A percentile compares a stretch with the other conserved stretches of the same genome.
Evolutionary conservation across 805 yeast genomes (phyloP).

Genomic region (Saccharomyces cerevisiae): DNA sequence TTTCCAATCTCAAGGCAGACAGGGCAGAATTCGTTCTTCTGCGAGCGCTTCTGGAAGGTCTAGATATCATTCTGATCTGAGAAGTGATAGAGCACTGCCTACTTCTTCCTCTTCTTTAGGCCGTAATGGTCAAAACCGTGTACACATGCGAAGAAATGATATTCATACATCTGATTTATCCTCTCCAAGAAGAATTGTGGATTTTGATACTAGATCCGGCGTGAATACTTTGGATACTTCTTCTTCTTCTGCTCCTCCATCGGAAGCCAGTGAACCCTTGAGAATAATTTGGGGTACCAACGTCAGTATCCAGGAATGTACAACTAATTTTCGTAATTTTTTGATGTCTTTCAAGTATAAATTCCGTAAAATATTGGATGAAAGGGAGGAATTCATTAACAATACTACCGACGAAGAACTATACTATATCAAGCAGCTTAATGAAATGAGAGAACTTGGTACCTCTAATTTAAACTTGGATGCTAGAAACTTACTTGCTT

Average conservation of each 20-base stretch:
- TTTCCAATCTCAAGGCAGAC: conserved; percentile 11
- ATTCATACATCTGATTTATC: conserved; percentile 64
- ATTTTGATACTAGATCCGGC: conserved; percentile 33
- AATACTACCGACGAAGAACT: conserved; percentile 59
- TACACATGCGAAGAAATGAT: conserved; percentile 66
- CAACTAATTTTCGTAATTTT: conserved; percentile 71
- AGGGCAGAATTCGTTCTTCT: conserved; percentile 9
- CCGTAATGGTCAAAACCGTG: conserved; percentile 29
- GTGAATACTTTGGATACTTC: conserved; percentile 17
- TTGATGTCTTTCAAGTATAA: conserved; percentile 75
- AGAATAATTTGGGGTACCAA: conserved; percentile 98
- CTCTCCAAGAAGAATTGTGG: conserved; percentile 62
- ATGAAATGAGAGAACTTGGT: conserved; percentile 69
- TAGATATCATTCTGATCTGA: conserved; percentile 33
- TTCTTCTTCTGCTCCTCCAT: conserved; percentile 25
- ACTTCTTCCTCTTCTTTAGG: conserved; percentile 17
- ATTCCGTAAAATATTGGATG: conserved; percentile 49
- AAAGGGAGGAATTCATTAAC: conserved; percentile 28
- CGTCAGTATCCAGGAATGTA: conserved; percentile 83
- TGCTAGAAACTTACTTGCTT: conserved; percentile 68
- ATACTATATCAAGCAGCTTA: conserved; percentile 65
- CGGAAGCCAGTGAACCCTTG: conserved; percentile 58
- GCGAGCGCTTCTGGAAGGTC: conserved; percentile 17
- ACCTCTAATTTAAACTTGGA: conserved; percentile 79
- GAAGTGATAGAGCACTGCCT: conserved; percentile 36